Evolutionary conservation across 768 basidiomycete genomes (phyloP).

Genomic region (Leucosporidium yakuticum): DNA sequence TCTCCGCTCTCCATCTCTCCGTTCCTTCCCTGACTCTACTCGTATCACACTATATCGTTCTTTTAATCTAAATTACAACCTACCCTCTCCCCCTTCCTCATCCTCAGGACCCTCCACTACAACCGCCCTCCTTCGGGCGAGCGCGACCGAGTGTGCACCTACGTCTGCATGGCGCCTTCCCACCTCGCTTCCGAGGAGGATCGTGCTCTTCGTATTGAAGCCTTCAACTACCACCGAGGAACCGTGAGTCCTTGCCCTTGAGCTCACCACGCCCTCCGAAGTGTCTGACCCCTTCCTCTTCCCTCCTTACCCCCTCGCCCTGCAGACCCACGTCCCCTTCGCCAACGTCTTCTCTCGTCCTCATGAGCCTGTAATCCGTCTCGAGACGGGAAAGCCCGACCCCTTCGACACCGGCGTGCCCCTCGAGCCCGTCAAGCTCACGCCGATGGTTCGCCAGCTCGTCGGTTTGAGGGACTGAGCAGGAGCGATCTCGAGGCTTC

Average conservation of each 20-base stretch:
- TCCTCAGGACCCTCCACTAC: background rate
- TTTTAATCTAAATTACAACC: no score
- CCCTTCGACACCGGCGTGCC: constrained; percentile 3
- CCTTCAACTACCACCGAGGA: constrained; percentile 13
- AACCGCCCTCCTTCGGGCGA: constrained; percentile 1
- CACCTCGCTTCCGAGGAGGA: constrained; percentile 4
- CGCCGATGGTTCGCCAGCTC: background rate
- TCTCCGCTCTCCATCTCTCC: no score
- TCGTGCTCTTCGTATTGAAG: constrained; percentile 1
- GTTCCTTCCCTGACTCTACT: no score
- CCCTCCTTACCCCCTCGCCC: background rate
- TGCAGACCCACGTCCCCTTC: background rate
- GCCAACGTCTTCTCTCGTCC: background rate
- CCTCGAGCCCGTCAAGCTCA: constrained; percentile 12
- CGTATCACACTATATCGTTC: no score
- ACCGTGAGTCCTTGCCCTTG: background rate
- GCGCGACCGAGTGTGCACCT: background rate
- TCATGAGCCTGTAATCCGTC: background rate
- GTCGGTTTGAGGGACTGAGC: no score
- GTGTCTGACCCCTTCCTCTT: no score
- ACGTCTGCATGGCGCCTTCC: background rate
- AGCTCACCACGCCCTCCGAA: background rate
- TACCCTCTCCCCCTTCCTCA: background rate
- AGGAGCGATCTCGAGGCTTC: no score
- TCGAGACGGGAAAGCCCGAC: constrained; percentile 14